Conservation (phyloP, 2,329 filamentous ascomycete species). For the Pseudopithomyces maydicus region DNA sequence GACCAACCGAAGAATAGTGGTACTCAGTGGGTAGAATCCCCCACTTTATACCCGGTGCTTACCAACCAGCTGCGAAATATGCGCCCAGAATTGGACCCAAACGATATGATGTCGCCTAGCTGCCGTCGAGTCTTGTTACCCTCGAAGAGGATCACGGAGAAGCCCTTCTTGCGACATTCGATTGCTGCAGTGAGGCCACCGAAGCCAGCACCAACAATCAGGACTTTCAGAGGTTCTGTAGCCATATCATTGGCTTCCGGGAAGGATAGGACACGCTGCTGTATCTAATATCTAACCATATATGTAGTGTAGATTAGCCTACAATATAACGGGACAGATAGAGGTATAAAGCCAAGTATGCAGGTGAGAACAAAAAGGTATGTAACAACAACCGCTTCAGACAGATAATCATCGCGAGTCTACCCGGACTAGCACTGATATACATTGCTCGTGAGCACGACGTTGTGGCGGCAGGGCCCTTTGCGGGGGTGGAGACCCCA, state of each 20-base stretch:
- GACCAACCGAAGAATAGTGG: too few species aligned
- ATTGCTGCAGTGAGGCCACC: conserved; percentile 66
- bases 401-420: background rate
- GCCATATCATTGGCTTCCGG: background rate
- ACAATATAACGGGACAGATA: background rate
- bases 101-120: conserved; percentile 66
- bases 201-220: conserved; percentile 57
- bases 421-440: background rate
- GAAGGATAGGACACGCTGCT: background rate
- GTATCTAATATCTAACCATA: too few species aligned
- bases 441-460: background rate
- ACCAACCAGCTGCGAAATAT: conserved; percentile 56
- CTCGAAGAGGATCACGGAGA: conserved; percentile 62
- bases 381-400: too few species aligned
- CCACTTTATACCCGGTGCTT: too few species aligned
- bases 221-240: conserved; percentile 8
- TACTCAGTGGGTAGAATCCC: too few species aligned
- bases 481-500: conserved; percentile 6
- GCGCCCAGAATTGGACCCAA: conserved; percentile 63
- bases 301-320: background rate
- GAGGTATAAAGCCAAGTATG: too few species aligned
- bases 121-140: conserved; percentile 58
- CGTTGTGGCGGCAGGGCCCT: background rate
- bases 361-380: too few species aligned
- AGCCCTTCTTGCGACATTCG: conserved; percentile 64